These are phyloP conservation scores for Candida succiphila DNA, from an alignment of 805 yeast genomes.

Conservation along the genomic window DNA sequence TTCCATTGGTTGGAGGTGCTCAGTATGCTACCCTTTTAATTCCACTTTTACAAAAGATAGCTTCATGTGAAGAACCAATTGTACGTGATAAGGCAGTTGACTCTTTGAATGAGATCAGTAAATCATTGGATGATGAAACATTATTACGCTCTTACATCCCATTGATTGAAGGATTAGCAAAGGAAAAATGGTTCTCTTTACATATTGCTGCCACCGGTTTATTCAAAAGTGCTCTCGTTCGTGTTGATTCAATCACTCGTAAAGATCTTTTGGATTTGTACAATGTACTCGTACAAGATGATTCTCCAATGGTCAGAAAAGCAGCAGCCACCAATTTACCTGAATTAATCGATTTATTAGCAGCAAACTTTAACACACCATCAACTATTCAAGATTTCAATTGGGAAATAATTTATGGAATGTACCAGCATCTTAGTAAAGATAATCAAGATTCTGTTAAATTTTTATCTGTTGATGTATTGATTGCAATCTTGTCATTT, in stretches of 20 bases:
- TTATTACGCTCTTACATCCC: conserved; percentile 61
- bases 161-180: conserved; percentile 65
- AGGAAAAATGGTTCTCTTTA: conserved; percentile 90
- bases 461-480: conserved; percentile 77
- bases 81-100: conserved; percentile 93
- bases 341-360: conserved; percentile 49
- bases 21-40: conserved; percentile 48
- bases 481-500: conserved; percentile 70
- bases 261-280: conserved; percentile 57
- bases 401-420: conserved; percentile 69
- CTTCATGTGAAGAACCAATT: conserved; percentile 91
- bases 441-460: conserved; percentile 96
- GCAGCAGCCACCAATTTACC: conserved; percentile 88
- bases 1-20: conserved; percentile 83
- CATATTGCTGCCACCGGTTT: conserved; percentile 89
- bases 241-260: conserved; percentile 46
- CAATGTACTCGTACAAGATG: conserved; percentile 70
- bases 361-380: conserved; percentile 20
- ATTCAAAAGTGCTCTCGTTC: conserved; percentile 56
- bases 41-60: conserved; percentile 72
- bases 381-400: conserved; percentile 46
- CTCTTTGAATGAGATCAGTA: conserved; percentile 65
- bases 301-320: conserved; percentile 96
- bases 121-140: conserved; percentile 52
- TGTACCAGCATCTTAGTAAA: conserved; percentile 67